Base-by-base conservation (phyloP, 257 asterid species). In the Solanum medicagineum region DNA sequence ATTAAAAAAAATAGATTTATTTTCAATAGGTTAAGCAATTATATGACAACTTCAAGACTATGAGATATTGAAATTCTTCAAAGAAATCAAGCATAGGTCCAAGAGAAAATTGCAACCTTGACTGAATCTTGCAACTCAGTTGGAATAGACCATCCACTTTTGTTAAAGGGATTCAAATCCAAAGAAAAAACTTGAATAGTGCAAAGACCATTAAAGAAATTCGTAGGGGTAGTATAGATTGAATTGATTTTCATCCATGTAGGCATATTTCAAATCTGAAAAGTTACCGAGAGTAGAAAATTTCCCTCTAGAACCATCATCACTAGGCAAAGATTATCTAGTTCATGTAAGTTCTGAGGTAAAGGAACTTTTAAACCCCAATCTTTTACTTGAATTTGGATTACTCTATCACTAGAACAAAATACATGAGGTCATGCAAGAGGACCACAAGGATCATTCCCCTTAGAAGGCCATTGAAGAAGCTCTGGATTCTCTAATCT, bases 381-480 rank as follows among this genome's bases (percentile, higher is more conserved):
- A 12, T 86, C 88, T 44, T 91, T 90, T 13, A 91, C 94, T 90
- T 94, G 98, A 93, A 94, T 92, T 89, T 92, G 97, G 14, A 94
- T 92, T 51, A 94, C 92, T 87, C 94, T 88, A 84, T 91, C 93
- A 26, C 90, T 81, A 55, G 93, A 91, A 85, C 97, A 94, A 88
- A 90, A 65, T 45, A 93, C 88, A 60, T 92, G 92, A 24, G 93
- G 92, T 97, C 97, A 94, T 49, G 92, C 79, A 81, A 94, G 96
- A 79, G 95, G 92, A 22, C 93, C 95, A 85, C 97, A 92, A 0
- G 97, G 97, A 84, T 94, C 97, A 69, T 82, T 87, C 14, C 95
- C 96, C 5, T 45, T 80, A 1, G 77, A 47, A 13, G 97, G 98
- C 97, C 97, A 93, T 88, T 91, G 86, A 65, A 94, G 87, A 53